phyloP scores from a whole-genome alignment of 2,329 filamentous ascomycete genomes.

The Exophiala oligosperma region DNA sequence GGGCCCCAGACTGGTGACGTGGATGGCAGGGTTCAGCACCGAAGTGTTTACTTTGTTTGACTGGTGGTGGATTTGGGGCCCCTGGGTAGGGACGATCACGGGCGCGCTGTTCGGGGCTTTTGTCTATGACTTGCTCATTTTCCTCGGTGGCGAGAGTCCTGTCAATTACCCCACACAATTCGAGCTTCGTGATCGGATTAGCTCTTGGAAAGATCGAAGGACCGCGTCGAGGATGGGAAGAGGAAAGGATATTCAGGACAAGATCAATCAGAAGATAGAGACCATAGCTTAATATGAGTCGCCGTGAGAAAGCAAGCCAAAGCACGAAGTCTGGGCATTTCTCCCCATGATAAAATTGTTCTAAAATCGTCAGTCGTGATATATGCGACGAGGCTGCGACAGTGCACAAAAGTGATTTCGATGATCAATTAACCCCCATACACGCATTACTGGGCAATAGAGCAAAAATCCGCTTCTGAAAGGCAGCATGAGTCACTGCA shows the following conservation, averaged over 20 bases:
- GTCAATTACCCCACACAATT: neutral
- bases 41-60: constrained; percentile 29
- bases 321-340: too few species aligned
- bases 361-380: too few species aligned
- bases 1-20: constrained; percentile 35
- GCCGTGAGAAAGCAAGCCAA: too few species aligned
- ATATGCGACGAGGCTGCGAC: too few species aligned
- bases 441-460: too few species aligned
- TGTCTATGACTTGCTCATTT: constrained; percentile 40
- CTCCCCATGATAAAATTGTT: too few species aligned
- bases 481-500: too few species aligned
- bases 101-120: constrained; percentile 36
- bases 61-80: constrained; percentile 40
- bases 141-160: constrained; percentile 38
- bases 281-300: too few species aligned
- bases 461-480: too few species aligned
- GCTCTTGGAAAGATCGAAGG: neutral
- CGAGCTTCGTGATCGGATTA: neutral
- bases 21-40: constrained; percentile 36
- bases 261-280: neutral
- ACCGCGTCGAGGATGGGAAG: neutral
- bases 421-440: too few species aligned
- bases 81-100: constrained; percentile 37
- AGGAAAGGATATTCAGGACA: neutral
- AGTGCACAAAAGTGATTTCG: too few species aligned